Evolutionary conservation across 306 rosid genomes (phyloP).

Genomic region (Crotalaria pallida): DNA sequence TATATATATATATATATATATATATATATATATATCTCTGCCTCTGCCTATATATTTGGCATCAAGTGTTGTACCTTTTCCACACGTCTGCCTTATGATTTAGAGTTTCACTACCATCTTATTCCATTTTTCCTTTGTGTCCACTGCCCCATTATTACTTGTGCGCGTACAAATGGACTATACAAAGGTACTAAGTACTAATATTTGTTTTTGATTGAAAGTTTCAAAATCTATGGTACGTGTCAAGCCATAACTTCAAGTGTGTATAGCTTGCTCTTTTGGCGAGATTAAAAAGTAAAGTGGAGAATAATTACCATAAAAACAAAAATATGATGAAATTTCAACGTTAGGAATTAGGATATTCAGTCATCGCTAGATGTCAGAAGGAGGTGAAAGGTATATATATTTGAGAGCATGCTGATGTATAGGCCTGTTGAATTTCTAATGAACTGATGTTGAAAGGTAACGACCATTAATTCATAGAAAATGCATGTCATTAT

Average conservation of each 20-base stretch:
- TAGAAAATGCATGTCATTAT: not conserved
- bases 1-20: too few species aligned
- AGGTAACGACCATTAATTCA: not conserved
- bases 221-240: not conserved
- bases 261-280: not conserved
- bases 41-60: not conserved
- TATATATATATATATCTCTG: too few species aligned
- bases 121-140: constrained; percentile 5
- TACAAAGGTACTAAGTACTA: not conserved
- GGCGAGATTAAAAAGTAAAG: not conserved
- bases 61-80: not conserved
- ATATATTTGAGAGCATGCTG: not conserved
- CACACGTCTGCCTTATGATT: not conserved
- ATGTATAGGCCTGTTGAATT: not conserved
- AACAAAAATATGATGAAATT: not conserved
- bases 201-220: not conserved
- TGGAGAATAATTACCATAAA: not conserved
- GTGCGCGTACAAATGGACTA: constrained; percentile 1
- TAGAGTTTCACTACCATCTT: not conserved
- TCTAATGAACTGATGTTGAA: constrained; percentile 4
- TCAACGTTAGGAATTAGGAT: not conserved
- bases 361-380: not conserved
- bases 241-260: not conserved
- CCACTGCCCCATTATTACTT: constrained; percentile 18
- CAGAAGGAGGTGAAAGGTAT: not conserved